Base-by-base conservation (phyloP, 768 basidiomycete genomes). In the Tylopilus balloui region DNA sequence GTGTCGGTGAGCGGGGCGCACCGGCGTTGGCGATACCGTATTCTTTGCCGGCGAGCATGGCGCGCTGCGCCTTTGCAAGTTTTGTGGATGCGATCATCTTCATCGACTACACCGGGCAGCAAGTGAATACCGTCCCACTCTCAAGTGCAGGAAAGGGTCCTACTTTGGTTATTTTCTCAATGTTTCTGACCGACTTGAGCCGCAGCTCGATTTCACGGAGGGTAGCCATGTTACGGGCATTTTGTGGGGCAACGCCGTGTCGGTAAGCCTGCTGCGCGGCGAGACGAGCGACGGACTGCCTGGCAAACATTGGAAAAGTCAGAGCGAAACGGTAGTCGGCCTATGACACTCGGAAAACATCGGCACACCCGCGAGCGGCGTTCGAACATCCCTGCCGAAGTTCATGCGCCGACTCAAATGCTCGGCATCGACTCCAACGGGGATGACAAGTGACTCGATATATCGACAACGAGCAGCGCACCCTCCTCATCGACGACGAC, bases 31-130 rank as follows among this genome's bases (percentile, higher is more conserved):
- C 92, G 56, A 83, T 68, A 56, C 96, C 96, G 71, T 97, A 96
- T 62, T 84, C 71, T 78, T 95, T 97, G 59, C 93, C 96, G 45
- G 80, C 80, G 55, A 75, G 73, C 91, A 97, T 94, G 53, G 93
- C 92, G 59, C 85, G 80, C 77, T 95, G 92, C 45, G 95, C 96
- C 74, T 95, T 93, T 61, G 85, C 81, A 29, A 99, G 85, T 71
- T 94, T 93, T 45, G 94, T 95, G 43, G 95, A 97, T 50, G 94
- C 95, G 78, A 97, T 95, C 83, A 99, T 94, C 80, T 96, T 95
- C 92, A 96, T 95, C 42, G 92, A 92, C 88, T 93, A 63, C 13
- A 64, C 31, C 39, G 29, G 15, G 34, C 47, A 50, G 14, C 41
- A 8, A 38, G 52, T 41, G 42, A 54, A 47, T 42, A 24, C 39